These are phyloP conservation scores for Coemansia umbellata DNA, from an alignment of 192 early-diverging fungal species.

Conservation along the genomic window DNA sequence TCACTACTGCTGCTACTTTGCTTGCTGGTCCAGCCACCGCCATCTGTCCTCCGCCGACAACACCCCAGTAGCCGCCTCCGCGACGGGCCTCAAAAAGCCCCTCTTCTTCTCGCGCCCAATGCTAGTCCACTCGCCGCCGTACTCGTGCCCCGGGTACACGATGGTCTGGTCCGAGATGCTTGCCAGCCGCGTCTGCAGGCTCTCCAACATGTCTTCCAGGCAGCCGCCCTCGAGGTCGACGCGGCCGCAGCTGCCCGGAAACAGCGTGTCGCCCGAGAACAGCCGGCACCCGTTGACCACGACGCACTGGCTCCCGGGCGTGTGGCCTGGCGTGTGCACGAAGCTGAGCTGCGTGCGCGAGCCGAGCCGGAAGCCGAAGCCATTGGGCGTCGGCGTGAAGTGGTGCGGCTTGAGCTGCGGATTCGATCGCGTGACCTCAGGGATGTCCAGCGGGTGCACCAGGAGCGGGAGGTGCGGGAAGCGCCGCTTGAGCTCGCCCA, in stretches of 20 bases:
- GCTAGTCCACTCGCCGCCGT: slow-evolving; percentile 81
- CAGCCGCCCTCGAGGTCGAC: slow-evolving; percentile 78
- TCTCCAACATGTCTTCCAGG: slow-evolving; percentile 61
- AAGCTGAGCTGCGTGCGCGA: slow-evolving; percentile 58
- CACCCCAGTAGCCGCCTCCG: slow-evolving; percentile 5
- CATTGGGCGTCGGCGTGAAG: slow-evolving; percentile 60
- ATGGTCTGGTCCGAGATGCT: slow-evolving; percentile 60
- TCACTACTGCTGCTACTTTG: too few species aligned
- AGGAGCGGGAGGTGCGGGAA: slow-evolving; percentile 71
- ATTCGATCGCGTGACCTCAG: slow-evolving; percentile 62
- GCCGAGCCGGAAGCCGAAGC: slow-evolving; percentile 53
- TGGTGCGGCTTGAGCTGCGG: slow-evolving; percentile 56
- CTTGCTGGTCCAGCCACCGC: slow-evolving; percentile 17
- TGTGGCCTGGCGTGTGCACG: slow-evolving; percentile 92
- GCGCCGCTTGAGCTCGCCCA: slow-evolving; percentile 68
- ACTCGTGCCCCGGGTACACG: slow-evolving; percentile 89
- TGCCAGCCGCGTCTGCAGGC: slow-evolving; percentile 61
- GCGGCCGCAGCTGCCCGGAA: slow-evolving; percentile 73
- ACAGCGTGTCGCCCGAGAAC: slow-evolving; percentile 86
- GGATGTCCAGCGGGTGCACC: slow-evolving; percentile 74
- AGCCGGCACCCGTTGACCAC: slow-evolving; percentile 70
- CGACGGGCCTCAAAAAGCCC: slow-evolving; percentile 32
- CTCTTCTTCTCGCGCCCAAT: slow-evolving; percentile 61
- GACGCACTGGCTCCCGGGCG: slow-evolving; percentile 81
- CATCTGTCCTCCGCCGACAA: slow-evolving; percentile 25